Evolutionary conservation across 1,284 basidiomycete species (phyloP).

Genomic region (Ceratobasidium sp.): DNA sequence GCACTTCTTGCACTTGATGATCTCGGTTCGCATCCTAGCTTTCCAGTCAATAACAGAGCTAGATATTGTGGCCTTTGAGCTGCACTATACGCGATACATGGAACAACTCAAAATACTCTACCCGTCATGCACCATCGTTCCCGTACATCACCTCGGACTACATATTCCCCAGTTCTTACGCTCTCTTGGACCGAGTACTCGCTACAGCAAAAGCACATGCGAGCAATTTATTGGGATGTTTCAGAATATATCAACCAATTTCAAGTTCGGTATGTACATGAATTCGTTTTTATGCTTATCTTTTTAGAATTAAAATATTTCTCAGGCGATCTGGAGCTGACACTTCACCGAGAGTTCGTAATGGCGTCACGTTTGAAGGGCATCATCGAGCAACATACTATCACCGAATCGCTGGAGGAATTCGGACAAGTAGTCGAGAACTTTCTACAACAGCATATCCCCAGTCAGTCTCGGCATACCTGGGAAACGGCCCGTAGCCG

Average conservation of each 20-base stretch:
- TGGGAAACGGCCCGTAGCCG: not conserved
- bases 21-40: not conserved
- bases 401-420: not conserved
- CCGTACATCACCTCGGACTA: conserved; percentile 34
- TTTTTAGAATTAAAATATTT: not conserved
- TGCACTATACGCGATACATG: conserved; percentile 15
- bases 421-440: not conserved
- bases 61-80: conserved; percentile 4
- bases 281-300: too few species aligned
- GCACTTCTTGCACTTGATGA: conserved; percentile 8
- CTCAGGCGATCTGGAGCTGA: conserved; percentile 22
- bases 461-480: not conserved
- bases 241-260: conserved; percentile 20
- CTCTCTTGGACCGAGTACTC: conserved; percentile 31
- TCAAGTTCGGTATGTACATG: conserved; percentile 22
- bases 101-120: conserved; percentile 12
- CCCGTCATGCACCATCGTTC: not conserved
- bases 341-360: conserved; percentile 22
- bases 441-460: not conserved
- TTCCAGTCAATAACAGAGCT: not conserved
- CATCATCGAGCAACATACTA: not conserved
- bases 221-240: too few species aligned
- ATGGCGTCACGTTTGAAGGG: not conserved
- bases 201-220: conserved; percentile 18
- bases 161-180: conserved; percentile 37